A percentile compares a stretch with the other conserved stretches of the same genome.
Conservation (phyloP, 2,329 filamentous ascomycete species). For the Hypoxylon sp. region DNA sequence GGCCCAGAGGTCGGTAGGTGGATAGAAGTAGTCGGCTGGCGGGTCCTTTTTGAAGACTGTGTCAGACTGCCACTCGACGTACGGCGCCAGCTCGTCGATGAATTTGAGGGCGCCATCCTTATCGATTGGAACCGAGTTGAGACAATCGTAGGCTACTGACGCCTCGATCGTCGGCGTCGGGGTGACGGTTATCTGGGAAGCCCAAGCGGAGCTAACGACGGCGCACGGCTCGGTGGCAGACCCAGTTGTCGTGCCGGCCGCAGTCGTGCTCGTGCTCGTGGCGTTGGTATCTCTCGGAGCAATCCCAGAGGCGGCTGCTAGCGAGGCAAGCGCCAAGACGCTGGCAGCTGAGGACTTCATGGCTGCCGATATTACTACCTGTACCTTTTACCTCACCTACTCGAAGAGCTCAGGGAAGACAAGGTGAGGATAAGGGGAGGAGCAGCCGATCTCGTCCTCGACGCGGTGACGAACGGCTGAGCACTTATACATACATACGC, state of each 20-base stretch:
- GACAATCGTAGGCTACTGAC: slow-evolving; percentile 50
- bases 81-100: slow-evolving; percentile 51
- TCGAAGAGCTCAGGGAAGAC: neutral
- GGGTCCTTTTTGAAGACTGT: slow-evolving; percentile 50
- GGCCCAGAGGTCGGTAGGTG: slow-evolving; percentile 50
- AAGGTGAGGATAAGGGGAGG: slow-evolving; percentile 7
- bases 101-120: slow-evolving; percentile 51
- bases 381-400: slow-evolving; percentile 16
- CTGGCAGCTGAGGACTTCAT: slow-evolving; percentile 31
- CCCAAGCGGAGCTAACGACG: slow-evolving; percentile 44
- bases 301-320: slow-evolving; percentile 12
- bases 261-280: slow-evolving; percentile 7
- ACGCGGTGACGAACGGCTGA: slow-evolving; percentile 2
- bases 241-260: slow-evolving; percentile 4
- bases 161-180: slow-evolving; percentile 49
- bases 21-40: slow-evolving; percentile 49
- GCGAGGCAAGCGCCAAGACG: slow-evolving; percentile 23
- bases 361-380: slow-evolving; percentile 17
- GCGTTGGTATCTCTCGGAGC: slow-evolving; percentile 17
- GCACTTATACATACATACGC: slow-evolving; percentile 25
- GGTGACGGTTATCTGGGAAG: slow-evolving; percentile 40
- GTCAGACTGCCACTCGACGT: slow-evolving; percentile 53
- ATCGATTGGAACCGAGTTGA: slow-evolving; percentile 52
- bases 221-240: slow-evolving; percentile 42
- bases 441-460: neutral